These are phyloP conservation scores for Dichotomocladium elegans DNA, from an alignment of 371 early-diverging fungal species.

Conservation along the genomic window DNA sequence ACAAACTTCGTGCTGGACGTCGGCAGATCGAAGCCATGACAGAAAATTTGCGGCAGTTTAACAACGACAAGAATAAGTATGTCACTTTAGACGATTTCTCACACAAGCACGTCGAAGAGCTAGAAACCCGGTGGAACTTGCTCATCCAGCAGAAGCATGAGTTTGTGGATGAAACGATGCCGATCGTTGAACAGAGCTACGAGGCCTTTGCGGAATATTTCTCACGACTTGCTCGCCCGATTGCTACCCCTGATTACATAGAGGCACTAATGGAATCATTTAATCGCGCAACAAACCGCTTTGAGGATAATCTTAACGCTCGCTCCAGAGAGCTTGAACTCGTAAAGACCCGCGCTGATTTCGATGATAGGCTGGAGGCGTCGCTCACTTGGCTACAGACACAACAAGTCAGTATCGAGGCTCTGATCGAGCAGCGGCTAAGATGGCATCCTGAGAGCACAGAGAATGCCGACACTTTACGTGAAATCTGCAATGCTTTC, in stretches of 20 bases:
- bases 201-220: constrained; percentile 34
- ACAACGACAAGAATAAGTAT: constrained; percentile 20
- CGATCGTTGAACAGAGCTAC: constrained; percentile 27
- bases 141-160: constrained; percentile 19
- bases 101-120: constrained; percentile 12
- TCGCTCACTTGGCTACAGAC: constrained; percentile 14
- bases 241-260: constrained; percentile 40
- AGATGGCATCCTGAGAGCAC: constrained; percentile 29
- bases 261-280: constrained; percentile 39
- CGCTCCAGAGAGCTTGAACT: constrained; percentile 25
- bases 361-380: constrained; percentile 21
- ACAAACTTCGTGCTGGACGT: constrained; percentile 20
- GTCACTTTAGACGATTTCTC: constrained; percentile 24
- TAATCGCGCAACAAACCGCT: constrained; percentile 11
- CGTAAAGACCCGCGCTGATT: constrained; percentile 17
- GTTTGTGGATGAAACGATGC: constrained; percentile 18
- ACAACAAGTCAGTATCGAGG: constrained; percentile 13
- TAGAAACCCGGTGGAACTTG: constrained; percentile 19
- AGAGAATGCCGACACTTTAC: neutral
- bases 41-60: constrained; percentile 24
- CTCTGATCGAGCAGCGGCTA: constrained; percentile 32
- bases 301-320: constrained; percentile 26
- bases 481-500: constrained; percentile 3
- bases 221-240: constrained; percentile 28
- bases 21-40: constrained; percentile 28